Percentiles rank a stretch among this genome's conserved stretches.
Conservation (phyloP, 2,329 filamentous ascomycete species). For the Fusarium albosuccineum region DNA sequence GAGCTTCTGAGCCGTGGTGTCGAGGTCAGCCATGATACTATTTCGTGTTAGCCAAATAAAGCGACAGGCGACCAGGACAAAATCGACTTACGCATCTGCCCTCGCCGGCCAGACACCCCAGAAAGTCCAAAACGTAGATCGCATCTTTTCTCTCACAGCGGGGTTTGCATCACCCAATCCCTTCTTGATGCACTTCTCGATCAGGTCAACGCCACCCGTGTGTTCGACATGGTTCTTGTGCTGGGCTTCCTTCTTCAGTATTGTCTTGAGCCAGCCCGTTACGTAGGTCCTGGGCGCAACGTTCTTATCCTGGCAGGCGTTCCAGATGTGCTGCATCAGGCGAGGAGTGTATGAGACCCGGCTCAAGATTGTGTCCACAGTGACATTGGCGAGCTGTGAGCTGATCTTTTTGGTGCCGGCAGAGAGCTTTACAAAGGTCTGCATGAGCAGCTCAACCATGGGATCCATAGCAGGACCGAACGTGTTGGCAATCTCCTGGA, state of each 20-base stretch:
- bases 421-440: conserved; percentile 89
- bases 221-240: conserved; percentile 90
- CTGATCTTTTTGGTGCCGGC: conserved; percentile 93
- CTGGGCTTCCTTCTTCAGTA: conserved; percentile 80
- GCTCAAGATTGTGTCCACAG: conserved; percentile 84
- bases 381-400: conserved; percentile 83
- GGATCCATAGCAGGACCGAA: conserved; percentile 85
- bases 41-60: conserved; percentile 37
- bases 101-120: conserved; percentile 80
- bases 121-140: conserved; percentile 89
- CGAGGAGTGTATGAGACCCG: conserved; percentile 84
- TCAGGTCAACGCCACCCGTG: conserved; percentile 81
- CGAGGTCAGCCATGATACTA: conserved; percentile 83
- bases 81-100: conserved; percentile 75
- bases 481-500: conserved; percentile 85
- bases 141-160: conserved; percentile 87
- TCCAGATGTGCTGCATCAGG: conserved; percentile 86
- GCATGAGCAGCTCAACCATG: conserved; percentile 91
- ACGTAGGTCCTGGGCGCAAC: conserved; percentile 85
- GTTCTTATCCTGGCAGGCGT: conserved; percentile 92
- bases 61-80: not conserved
- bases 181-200: conserved; percentile 91
- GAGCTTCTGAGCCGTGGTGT: conserved; percentile 81
- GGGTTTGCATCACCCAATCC: conserved; percentile 92
- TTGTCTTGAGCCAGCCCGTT: conserved; percentile 84